phyloP scores from a whole-genome alignment of 345 rosid genomes.

The Dovyalis caffra region DNA sequence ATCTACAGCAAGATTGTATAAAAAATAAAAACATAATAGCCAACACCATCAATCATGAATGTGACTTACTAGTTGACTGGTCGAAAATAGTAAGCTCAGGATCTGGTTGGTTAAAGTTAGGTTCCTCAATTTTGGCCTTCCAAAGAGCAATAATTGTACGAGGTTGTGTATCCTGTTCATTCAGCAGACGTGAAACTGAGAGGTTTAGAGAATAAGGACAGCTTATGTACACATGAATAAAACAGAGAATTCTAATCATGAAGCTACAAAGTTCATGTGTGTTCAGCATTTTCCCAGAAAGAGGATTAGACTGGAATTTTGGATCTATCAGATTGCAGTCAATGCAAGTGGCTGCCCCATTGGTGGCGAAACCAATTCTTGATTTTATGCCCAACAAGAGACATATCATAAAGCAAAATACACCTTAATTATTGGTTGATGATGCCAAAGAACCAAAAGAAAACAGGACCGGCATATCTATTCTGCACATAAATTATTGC shows the following conservation, averaged over 20 bases:
- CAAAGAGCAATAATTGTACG: conserved; percentile 38
- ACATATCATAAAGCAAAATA: not conserved
- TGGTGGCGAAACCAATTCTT: not conserved
- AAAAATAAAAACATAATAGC: not conserved
- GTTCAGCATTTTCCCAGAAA: not conserved
- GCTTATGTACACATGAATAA: not conserved
- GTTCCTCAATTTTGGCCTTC: conserved; percentile 51
- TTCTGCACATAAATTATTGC: not conserved
- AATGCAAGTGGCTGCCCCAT: conserved; percentile 1
- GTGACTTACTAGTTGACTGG: conserved; percentile 39
- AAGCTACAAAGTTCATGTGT: conserved; percentile 5
- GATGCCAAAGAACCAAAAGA: not conserved
- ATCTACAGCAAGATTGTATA: not conserved
- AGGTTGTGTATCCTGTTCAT: conserved; percentile 44
- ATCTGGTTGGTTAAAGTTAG: conserved; percentile 40
- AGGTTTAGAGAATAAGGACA: not conserved
- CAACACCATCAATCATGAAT: no score
- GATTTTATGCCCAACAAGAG: not conserved
- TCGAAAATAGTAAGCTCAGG: conserved; percentile 35
- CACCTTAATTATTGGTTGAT: not conserved
- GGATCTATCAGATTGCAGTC: not conserved
- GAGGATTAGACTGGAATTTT: conserved; percentile 6
- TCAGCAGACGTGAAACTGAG: conserved; percentile 11
- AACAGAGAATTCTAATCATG: not conserved
- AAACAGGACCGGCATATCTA: no score